Base-by-base conservation (phyloP, 1,284 basidiomycete genomes). In the Fomitopsis palustris region DNA sequence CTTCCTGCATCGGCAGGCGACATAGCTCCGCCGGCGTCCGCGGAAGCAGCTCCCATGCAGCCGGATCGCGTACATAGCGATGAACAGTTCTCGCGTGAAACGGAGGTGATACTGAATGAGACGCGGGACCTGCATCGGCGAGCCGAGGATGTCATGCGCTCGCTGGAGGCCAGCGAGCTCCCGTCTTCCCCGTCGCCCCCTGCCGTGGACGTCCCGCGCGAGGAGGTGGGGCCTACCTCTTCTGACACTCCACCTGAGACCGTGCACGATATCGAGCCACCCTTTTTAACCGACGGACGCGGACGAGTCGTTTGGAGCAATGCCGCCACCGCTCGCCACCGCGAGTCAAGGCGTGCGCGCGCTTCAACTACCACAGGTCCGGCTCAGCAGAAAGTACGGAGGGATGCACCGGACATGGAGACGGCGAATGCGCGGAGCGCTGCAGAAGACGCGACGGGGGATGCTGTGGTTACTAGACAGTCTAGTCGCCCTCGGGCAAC, bases 271-370 rank as follows among this genome's bases (percentile, higher is more conserved):
- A 55, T 61, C 8, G 75, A 84, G 33, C 85, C 85, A 19, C 83
- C 84, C 4, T 88, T 88, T 69, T 75, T 85, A 68, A 81, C 81
- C 4, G 79, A 81, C 61, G 79, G 79, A 0, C 77, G 79, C 23
- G 79, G 81, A 17, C 73, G 80, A 25, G 79, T 81, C 25, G 84
- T 88, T 17, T 86, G 86, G 85, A 86, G 81, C 57, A 72, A 64
- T 49, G 64, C 62, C 42, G 56, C 68, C 10, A 57, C 62, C 10
- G 60, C 64, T 4, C 61, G 64, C 25, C 56, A 58, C 10, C 63
- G 65, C 23, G 64, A 65, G 17, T 56, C 62, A 12, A 61, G 65
- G 12, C 64, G 67, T 12, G 62, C 59, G 5, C 64, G 67, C 9
- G 8, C 56, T 14, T 57, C 61, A n/a, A 52, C 56, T 1, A 52